Conservation (phyloP, 805 yeast species). For the Hagleromyces aurorensis region DNA sequence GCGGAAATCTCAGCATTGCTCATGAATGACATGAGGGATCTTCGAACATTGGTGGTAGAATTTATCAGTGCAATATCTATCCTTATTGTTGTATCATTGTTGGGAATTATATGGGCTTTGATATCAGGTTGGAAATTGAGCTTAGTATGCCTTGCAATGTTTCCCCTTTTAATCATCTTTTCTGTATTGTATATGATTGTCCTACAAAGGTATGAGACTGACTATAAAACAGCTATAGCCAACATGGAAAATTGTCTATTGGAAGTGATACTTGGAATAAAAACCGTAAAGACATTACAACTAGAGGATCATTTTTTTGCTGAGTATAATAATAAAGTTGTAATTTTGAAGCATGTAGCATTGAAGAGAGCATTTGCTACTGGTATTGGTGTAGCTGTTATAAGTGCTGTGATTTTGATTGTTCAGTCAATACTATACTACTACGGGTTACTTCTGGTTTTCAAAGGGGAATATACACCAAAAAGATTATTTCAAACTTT, state of each 20-base stretch:
- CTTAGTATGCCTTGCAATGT: slow-evolving; percentile 68
- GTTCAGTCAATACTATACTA: slow-evolving; percentile 70
- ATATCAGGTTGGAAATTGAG: slow-evolving; percentile 80
- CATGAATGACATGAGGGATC: slow-evolving; percentile 75
- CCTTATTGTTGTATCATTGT: slow-evolving; percentile 42
- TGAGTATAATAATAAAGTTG: slow-evolving; percentile 31
- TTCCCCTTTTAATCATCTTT: slow-evolving; percentile 51
- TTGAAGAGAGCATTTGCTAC: slow-evolving; percentile 46
- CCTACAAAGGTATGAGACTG: slow-evolving; percentile 48
- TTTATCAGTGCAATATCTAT: slow-evolving; percentile 49
- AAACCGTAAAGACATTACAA: slow-evolving; percentile 54
- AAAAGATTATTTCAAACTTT: slow-evolving; percentile 60
- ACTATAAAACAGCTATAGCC: slow-evolving; percentile 50
- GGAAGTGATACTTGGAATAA: slow-evolving; percentile 51
- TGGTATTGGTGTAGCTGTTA: slow-evolving; percentile 60
- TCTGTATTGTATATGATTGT: slow-evolving; percentile 46
- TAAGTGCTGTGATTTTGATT: slow-evolving; percentile 44
- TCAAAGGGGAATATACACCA: slow-evolving; percentile 45
- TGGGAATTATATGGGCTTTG: slow-evolving; percentile 74
- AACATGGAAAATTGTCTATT: slow-evolving; percentile 42
- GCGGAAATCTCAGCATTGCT: slow-evolving; percentile 57
- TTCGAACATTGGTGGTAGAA: slow-evolving; percentile 56
- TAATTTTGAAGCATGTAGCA: slow-evolving; percentile 35
- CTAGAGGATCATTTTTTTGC: slow-evolving; percentile 41
- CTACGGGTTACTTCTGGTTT: slow-evolving; percentile 71